A percentile compares a stretch with the other conserved stretches of the same genome.
Conservation (phyloP, 805 yeast species). For the Candida orba region DNA sequence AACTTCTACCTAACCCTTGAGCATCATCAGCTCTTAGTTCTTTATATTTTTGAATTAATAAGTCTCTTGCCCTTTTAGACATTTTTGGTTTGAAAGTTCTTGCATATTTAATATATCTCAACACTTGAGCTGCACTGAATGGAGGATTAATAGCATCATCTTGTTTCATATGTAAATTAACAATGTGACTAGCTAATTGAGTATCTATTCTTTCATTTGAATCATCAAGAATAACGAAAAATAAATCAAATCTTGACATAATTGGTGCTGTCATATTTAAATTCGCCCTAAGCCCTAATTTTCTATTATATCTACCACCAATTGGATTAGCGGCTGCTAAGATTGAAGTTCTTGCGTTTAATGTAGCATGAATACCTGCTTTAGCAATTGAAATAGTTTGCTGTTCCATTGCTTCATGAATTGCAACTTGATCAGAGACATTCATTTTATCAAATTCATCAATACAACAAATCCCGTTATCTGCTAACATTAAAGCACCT, state of each 20-base stretch:
- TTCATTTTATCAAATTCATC: slow-evolving; percentile 99
- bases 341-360: slow-evolving; percentile 94
- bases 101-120: slow-evolving; percentile 86
- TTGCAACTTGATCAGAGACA: slow-evolving; percentile 89
- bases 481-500: slow-evolving; percentile 97
- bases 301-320: slow-evolving; percentile 93
- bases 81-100: slow-evolving; percentile 86
- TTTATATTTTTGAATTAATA: slow-evolving; percentile 70
- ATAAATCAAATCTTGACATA: slow-evolving; percentile 95
- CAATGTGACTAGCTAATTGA: slow-evolving; percentile 86
- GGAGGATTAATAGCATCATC: slow-evolving; percentile 91
- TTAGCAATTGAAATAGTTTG: slow-evolving; percentile 97
- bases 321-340: slow-evolving; percentile 98
- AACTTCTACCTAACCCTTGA: slow-evolving; percentile 75
- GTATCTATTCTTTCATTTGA: slow-evolving; percentile 89
- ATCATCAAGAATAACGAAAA: slow-evolving; percentile 91
- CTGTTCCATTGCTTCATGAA: slow-evolving; percentile 99
- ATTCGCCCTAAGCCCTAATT: slow-evolving; percentile 75
- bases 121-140: slow-evolving; percentile 77
- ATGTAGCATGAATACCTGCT: slow-evolving; percentile 97
- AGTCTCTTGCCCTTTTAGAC: slow-evolving; percentile 73
- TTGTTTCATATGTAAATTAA: slow-evolving; percentile 81
- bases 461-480: slow-evolving; percentile 96
- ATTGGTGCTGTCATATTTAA: slow-evolving; percentile 96
- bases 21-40: slow-evolving; percentile 87